Conservation (phyloP, 345 rosid genomes). For the Brassica rapa region DNA sequence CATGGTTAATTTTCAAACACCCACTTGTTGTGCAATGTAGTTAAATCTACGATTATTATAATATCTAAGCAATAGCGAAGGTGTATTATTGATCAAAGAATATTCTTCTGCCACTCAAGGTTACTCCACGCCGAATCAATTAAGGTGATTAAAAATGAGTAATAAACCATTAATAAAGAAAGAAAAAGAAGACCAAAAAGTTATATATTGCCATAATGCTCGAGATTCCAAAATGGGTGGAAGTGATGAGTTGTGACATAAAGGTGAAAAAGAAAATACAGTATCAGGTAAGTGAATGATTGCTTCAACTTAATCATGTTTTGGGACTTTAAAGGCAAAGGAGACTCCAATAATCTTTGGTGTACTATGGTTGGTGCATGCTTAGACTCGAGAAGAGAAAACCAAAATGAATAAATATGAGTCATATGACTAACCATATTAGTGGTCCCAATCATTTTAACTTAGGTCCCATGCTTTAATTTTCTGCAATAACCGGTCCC, state of each 20-base stretch:
- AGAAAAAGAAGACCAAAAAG: not conserved
- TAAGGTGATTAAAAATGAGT: not conserved
- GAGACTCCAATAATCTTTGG: not conserved
- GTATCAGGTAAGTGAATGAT: not conserved
- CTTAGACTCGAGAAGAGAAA: not conserved
- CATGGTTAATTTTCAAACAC: constrained; percentile 9
- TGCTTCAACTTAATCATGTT: not conserved
- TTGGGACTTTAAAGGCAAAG: not conserved
- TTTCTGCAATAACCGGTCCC: not conserved
- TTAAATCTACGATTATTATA: constrained; percentile 14
- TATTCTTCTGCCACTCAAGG: not conserved
- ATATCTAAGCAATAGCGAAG: not conserved
- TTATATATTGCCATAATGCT: not conserved
- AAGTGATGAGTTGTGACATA: not conserved
- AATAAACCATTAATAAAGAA: not conserved
- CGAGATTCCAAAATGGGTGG: constrained; percentile 23
- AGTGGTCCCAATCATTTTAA: not conserved
- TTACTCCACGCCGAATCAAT: not conserved
- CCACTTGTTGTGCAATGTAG: constrained; percentile 31
- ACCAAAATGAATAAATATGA: not conserved
- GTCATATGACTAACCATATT: not conserved
- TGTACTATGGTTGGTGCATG: constrained; percentile 17
- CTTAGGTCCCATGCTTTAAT: not conserved
- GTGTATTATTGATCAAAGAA: constrained; percentile 23
- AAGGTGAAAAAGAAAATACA: not conserved